phyloP scores from a whole-genome alignment of 257 asterid species.

The Fraxinus pennsylvanica region DNA sequence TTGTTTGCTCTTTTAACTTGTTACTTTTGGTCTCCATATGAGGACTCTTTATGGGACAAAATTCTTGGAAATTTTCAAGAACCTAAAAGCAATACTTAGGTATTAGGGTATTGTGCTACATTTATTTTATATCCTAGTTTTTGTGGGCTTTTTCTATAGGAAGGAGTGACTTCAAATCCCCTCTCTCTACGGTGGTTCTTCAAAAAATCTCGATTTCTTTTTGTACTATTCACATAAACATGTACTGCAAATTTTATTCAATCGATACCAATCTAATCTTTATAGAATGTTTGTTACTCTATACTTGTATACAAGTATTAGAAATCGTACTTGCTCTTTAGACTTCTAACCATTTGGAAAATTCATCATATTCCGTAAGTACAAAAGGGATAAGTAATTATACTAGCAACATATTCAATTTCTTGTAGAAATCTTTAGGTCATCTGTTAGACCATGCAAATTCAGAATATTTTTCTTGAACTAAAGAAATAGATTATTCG shows the following conservation, averaged over 20 bases:
- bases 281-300: not conserved
- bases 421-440: not conserved
- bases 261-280: no score
- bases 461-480: no score
- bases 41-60: slow-evolving; percentile 1
- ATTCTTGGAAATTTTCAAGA: slow-evolving; percentile 1
- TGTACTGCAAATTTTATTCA: no score
- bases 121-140: not conserved
- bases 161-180: not conserved
- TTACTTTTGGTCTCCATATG: slow-evolving; percentile 8
- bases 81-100: slow-evolving; percentile 2
- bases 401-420: not conserved
- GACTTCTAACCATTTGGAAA: no score
- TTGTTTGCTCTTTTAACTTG: not conserved
- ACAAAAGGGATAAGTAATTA: not conserved
- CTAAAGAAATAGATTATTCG: not conserved
- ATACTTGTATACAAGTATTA: no score
- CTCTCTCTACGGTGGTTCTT: not conserved
- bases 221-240: no score
- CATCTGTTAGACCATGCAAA: not conserved
- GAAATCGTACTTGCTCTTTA: not conserved
- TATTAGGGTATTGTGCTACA: not conserved
- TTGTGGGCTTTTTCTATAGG: not conserved
- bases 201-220: no score
- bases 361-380: not conserved